Evolutionary conservation across 2,329 filamentous ascomycete genomes (phyloP).

Genomic region (Arthrobotrys sinensis): DNA sequence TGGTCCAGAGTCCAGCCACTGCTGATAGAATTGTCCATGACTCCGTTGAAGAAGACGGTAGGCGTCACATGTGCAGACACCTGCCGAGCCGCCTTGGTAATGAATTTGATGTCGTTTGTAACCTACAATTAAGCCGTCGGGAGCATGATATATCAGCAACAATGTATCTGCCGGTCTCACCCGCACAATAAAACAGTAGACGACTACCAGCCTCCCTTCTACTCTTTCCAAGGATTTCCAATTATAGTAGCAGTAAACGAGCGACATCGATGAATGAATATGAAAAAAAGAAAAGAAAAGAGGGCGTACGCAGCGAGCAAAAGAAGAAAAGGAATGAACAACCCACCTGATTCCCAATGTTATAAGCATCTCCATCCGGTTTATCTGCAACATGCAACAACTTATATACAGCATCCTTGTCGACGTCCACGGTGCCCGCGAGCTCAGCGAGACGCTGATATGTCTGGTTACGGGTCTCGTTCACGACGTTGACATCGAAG

Average conservation of each 20-base stretch:
- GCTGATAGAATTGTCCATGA: constrained; percentile 83
- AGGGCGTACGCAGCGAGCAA: not conserved
- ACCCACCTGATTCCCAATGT: constrained; percentile 77
- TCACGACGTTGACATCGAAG: constrained; percentile 87
- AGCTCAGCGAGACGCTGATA: constrained; percentile 84
- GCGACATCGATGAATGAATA: not conserved
- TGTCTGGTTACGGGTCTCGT: constrained; percentile 86
- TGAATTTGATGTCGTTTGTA: constrained; percentile 86
- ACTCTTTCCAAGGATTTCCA: not conserved
- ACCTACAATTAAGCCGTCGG: constrained; percentile 68
- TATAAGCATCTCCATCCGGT: constrained; percentile 77
- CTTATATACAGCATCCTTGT: constrained; percentile 78
- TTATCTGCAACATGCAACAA: constrained; percentile 79
- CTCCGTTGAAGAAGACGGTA: constrained; percentile 88
- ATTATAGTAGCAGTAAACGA: constrained; percentile 33
- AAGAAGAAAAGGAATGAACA: not conserved
- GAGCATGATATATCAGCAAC: constrained; percentile 27
- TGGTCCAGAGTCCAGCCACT: constrained; percentile 84
- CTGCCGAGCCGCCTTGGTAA: constrained; percentile 84
- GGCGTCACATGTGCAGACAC: constrained; percentile 91
- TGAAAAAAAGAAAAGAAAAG: constrained; percentile 16
- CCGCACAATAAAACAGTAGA: constrained; percentile 19
- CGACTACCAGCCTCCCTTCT: not conserved
- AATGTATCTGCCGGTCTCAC: constrained; percentile 35
- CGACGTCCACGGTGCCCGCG: constrained; percentile 78